phyloP scores from a whole-genome alignment of 2,329 filamentous ascomycete species.

The Nigrograna mackinnonii region DNA sequence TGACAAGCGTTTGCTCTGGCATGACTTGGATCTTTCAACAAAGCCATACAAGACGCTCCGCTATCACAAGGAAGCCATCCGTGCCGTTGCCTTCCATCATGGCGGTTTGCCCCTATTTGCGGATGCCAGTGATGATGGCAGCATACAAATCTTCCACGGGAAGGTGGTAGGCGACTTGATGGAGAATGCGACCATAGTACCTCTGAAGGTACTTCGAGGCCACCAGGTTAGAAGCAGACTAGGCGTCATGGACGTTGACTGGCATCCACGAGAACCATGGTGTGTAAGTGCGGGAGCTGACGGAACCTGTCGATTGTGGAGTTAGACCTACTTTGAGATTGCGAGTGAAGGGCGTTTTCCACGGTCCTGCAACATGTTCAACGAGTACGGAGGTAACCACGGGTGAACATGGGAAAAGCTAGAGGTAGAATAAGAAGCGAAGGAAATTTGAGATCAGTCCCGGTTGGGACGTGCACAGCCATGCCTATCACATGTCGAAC shows the following conservation, averaged over 20 bases:
- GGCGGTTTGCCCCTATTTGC: conserved; percentile 82
- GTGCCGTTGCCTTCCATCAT: conserved; percentile 85
- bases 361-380: no score
- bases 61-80: conserved; percentile 91
- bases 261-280: conserved; percentile 95
- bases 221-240: conserved; percentile 85
- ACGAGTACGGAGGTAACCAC: no score
- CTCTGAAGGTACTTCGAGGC: conserved; percentile 88
- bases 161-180: conserved; percentile 94
- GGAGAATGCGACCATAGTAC: conserved; percentile 95
- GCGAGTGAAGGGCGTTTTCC: no score
- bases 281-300: conserved; percentile 92
- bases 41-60: conserved; percentile 95
- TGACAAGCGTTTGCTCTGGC: conserved; percentile 92
- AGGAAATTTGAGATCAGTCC: no score
- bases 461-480: no score
- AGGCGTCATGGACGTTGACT: conserved; percentile 91
- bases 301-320: conserved; percentile 90
- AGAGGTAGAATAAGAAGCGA: no score
- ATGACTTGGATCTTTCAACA: conserved; percentile 89
- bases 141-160: conserved; percentile 93
- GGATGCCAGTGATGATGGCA: conserved; percentile 93
- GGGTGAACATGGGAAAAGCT: no score
- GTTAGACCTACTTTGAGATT: no score
- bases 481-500: no score